These are phyloP conservation scores for Pelargonium cotyledonis DNA, from an alignment of 441 rosid species.

Conservation along the genomic window DNA sequence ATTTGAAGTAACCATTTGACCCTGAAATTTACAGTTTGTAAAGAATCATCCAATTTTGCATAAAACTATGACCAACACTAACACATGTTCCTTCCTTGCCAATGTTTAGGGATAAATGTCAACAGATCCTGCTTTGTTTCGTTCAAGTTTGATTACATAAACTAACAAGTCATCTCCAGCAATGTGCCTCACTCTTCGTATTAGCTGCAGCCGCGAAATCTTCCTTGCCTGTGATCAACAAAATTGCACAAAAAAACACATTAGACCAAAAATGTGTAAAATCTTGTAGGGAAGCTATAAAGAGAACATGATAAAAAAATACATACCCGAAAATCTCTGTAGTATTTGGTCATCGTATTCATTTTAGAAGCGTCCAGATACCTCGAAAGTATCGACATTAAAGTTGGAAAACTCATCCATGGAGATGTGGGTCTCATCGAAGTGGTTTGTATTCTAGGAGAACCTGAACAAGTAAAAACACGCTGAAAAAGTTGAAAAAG, in stretches of 20 bases:
- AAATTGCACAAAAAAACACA: not conserved
- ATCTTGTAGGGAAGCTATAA: not conserved
- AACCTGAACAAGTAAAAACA: slow-evolving; percentile 6
- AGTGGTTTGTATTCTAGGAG: not conserved
- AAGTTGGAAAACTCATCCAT: slow-evolving; percentile 22
- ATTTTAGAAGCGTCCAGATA: slow-evolving; percentile 25
- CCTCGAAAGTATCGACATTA: slow-evolving; percentile 28
- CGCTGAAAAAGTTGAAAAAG: not conserved
- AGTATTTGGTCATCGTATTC: slow-evolving; percentile 21
- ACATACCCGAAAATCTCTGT: slow-evolving; percentile 31
- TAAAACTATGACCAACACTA: too few relatives aligned
- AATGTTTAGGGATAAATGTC: too few relatives aligned
- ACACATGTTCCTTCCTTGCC: too few relatives aligned
- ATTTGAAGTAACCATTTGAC: too few relatives aligned
- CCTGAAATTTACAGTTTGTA: too few relatives aligned
- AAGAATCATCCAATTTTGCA: too few relatives aligned
- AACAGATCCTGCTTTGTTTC: not conserved
- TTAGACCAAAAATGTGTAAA: not conserved
- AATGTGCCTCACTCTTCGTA: slow-evolving; percentile 27
- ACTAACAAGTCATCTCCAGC: slow-evolving; percentile 34
- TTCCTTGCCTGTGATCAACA: slow-evolving; percentile 27
- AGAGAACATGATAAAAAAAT: not conserved
- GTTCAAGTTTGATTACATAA: slow-evolving; percentile 23
- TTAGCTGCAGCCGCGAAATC: slow-evolving; percentile 25
- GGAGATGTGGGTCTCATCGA: slow-evolving; percentile 23